These are phyloP conservation scores for Cladophialophora exuberans DNA, from an alignment of 2,329 filamentous ascomycete genomes.

Conservation along the genomic window DNA sequence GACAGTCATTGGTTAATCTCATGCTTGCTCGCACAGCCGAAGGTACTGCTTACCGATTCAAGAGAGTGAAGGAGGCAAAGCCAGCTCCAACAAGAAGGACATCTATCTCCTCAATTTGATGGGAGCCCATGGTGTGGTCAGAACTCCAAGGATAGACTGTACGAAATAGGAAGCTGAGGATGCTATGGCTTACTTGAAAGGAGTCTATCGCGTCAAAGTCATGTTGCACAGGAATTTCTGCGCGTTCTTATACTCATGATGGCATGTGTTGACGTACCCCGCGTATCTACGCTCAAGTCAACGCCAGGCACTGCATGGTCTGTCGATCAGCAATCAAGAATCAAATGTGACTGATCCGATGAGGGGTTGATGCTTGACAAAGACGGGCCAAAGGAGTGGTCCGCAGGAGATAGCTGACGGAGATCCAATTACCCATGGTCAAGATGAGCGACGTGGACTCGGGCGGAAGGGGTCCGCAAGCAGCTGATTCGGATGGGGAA, in stretches of 20 bases:
- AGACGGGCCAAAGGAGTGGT: conserved; percentile 24
- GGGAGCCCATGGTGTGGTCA: conserved; percentile 20
- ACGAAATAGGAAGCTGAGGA: background rate
- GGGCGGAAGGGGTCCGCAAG: conserved; percentile 1
- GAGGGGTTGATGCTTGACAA: conserved; percentile 26
- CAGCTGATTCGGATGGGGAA: background rate
- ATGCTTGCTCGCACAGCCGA: background rate
- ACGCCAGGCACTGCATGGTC: conserved; percentile 4
- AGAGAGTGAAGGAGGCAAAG: conserved; percentile 53
- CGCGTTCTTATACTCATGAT: too few relatives aligned
- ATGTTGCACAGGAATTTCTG: background rate
- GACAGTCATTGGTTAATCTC: background rate
- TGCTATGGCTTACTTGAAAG: background rate
- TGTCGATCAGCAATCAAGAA: background rate
- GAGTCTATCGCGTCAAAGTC: background rate
- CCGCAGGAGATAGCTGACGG: background rate
- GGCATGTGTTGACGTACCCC: conserved; percentile 16
- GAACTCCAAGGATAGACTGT: background rate
- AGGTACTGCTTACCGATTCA: conserved; percentile 37
- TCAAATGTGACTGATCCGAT: background rate
- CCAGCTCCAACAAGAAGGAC: conserved; percentile 38
- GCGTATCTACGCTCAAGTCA: conserved; percentile 2
- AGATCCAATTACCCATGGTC: background rate
- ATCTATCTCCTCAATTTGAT: conserved; percentile 22
- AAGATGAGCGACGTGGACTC: background rate